A percentile compares a stretch with the other conserved stretches of the same genome.
phyloP scores from a whole-genome alignment of 1,284 basidiomycete species.

The Agaricales sp. region DNA sequence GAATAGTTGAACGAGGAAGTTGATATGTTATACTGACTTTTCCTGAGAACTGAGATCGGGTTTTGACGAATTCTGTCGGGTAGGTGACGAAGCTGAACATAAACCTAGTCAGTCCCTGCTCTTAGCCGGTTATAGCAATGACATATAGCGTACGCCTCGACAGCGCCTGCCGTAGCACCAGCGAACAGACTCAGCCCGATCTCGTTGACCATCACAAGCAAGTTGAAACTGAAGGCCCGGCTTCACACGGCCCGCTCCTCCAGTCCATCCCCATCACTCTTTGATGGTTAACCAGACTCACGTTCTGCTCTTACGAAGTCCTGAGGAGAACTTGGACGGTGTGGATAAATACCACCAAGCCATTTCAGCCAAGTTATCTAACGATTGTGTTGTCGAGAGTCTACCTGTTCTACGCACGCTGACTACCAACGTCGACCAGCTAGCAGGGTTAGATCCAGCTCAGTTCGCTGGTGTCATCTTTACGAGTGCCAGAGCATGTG shows the following conservation, averaged over 20 bases:
- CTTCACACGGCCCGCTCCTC: too few relatives aligned
- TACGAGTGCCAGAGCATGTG: conserved; percentile 62
- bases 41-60: conserved; percentile 71
- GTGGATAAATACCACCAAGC: neutral
- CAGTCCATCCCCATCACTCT: too few relatives aligned
- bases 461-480: conserved; percentile 51
- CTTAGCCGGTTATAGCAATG: neutral
- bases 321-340: neutral
- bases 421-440: conserved; percentile 34
- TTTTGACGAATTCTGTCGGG: conserved; percentile 91
- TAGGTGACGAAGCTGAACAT: conserved; percentile 66
- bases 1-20: neutral
- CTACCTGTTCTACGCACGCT: conserved; percentile 59
- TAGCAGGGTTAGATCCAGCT: conserved; percentile 28
- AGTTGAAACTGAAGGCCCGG: too few relatives aligned
- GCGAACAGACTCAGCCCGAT: conserved; percentile 40
- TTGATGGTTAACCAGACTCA: neutral
- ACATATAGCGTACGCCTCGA: conserved; percentile 68
- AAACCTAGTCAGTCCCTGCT: conserved; percentile 22
- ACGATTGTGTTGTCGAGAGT: neutral
- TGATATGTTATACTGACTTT: conserved; percentile 34
- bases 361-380: neutral
- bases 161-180: conserved; percentile 87
- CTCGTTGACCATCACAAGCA: neutral
- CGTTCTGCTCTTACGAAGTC: neutral